Evolutionary conservation across 352 stramenopile genomes (phyloP).

Genomic region (Phytophthora pinifolia): DNA sequence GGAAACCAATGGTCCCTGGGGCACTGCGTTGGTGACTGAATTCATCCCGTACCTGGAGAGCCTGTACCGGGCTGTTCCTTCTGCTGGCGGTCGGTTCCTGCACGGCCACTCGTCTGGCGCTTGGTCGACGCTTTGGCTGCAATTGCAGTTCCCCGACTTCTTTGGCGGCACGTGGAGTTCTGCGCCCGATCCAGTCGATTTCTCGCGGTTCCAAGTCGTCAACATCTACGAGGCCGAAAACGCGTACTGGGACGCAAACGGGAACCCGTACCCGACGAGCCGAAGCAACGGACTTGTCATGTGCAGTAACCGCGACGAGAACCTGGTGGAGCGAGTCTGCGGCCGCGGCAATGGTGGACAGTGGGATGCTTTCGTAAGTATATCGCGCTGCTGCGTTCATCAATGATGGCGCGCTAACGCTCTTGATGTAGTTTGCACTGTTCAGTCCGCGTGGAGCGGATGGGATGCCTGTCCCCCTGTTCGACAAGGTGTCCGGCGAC

Average conservation of each 20-base stretch:
- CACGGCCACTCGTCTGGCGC: slow-evolving; percentile 74
- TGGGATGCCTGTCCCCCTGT: slow-evolving; percentile 61
- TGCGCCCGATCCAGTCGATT: slow-evolving; percentile 71
- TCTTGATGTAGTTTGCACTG: slow-evolving; percentile 46
- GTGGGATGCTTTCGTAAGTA: slow-evolving; percentile 80
- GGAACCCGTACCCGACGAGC: slow-evolving; percentile 56
- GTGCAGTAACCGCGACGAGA: slow-evolving; percentile 73
- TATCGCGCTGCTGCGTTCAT: no score
- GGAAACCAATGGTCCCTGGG: slow-evolving; percentile 67
- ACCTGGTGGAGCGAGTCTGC: slow-evolving; percentile 66
- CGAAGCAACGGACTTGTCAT: slow-evolving; percentile 48
- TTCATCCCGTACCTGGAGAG: slow-evolving; percentile 71
- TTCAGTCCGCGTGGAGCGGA: slow-evolving; percentile 58
- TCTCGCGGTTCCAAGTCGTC: slow-evolving; percentile 62
- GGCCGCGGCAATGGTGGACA: slow-evolving; percentile 69
- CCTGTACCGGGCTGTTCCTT: slow-evolving; percentile 40
- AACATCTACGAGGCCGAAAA: slow-evolving; percentile 76
- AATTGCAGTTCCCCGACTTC: slow-evolving; percentile 69
- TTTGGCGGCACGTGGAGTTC: slow-evolving; percentile 80
- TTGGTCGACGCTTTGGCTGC: slow-evolving; percentile 73
- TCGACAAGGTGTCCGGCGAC: slow-evolving; percentile 72
- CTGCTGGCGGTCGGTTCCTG: slow-evolving; percentile 47
- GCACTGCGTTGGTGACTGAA: slow-evolving; percentile 61
- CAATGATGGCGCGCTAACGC: no score
- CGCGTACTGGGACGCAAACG: slow-evolving; percentile 71